Evolutionary conservation across 371 early-diverging fungal species (phyloP).

Genomic region (Funneliformis caledonium): DNA sequence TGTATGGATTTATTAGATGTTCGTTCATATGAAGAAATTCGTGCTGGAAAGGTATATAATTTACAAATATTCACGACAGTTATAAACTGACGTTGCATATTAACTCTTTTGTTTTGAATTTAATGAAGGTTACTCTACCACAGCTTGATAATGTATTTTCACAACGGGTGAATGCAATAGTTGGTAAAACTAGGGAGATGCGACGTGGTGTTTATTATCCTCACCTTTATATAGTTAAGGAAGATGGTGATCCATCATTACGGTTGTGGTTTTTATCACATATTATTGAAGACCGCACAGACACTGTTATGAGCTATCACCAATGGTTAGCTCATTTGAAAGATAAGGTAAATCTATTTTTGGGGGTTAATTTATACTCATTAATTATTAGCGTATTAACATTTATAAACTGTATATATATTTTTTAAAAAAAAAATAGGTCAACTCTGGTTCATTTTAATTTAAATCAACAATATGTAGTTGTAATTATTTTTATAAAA

Average conservation of each 20-base stretch:
- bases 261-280: slow-evolving; percentile 85
- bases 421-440: background rate
- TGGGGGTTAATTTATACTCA: slow-evolving; percentile 1
- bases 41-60: slow-evolving; percentile 61
- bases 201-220: slow-evolving; percentile 66
- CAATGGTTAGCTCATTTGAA: slow-evolving; percentile 75
- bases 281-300: slow-evolving; percentile 91
- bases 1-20: slow-evolving; percentile 73
- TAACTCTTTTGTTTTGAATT: background rate
- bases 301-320: slow-evolving; percentile 80
- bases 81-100: background rate
- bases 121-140: slow-evolving; percentile 56
- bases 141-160: slow-evolving; percentile 61
- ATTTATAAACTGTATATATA: background rate
- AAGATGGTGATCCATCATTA: slow-evolving; percentile 89
- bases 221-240: slow-evolving; percentile 81
- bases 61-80: no score
- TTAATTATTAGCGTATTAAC: background rate
- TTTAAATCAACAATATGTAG: background rate
- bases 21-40: slow-evolving; percentile 60
- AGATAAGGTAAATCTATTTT: slow-evolving; percentile 54
- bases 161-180: slow-evolving; percentile 60
- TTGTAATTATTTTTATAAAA: background rate
- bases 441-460: slow-evolving; percentile 30
- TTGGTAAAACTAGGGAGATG: slow-evolving; percentile 64